Evolutionary conservation across 78 protist genomes (phyloP), one percentile per base, ranked within the genome.

Genomic region (Diacronema lutheri): DNA sequence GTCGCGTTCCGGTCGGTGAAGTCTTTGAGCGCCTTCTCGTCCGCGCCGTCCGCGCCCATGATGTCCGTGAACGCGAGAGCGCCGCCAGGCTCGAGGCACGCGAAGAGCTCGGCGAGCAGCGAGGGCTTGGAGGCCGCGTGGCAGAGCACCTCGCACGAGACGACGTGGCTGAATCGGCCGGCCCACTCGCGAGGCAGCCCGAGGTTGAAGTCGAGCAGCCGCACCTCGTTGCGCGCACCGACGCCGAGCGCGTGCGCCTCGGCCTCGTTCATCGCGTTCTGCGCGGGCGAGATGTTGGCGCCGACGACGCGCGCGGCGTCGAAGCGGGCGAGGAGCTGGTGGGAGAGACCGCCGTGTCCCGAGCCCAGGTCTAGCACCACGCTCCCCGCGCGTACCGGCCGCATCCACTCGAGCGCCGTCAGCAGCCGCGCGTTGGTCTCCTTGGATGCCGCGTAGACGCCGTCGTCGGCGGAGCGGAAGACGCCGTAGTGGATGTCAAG

Each of bases 141-240:
- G 79, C 79, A 72, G 38, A 72, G 79, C 26, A 72, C 79, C 79
- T 72, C 79, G 37, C 79, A 72, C 26, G 79, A 72, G 37, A 35
- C 5, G 40, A 72, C 79, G 44, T 33, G 37, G 2, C 14, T 35
- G 44, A 72, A 72, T 12, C 9, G 2, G 14, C 5, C 29, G 11
- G 79, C 2, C 79, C 79, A 72, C 13, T 72, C 79, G 13, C 16
- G 12, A 4, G 79, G 79, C 31, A 72, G 79, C 13, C 79, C 44
- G 37, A 12, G 16, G 58, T 40, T 72, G 79, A 64, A 64, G 31
- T 64, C 9, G 31, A 4, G 25, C 25, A 25, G 29, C 13, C 3
- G 3, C 69, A 64, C 31, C 29, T 64, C 23, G n/a, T 26, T 26
- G 10, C 4, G 4, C 10, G 4, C 37, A 10, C 66, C 66, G 37